phyloP scores from a whole-genome alignment of 768 basidiomycete genomes.

The Pilatotrama ljubarskyi region DNA sequence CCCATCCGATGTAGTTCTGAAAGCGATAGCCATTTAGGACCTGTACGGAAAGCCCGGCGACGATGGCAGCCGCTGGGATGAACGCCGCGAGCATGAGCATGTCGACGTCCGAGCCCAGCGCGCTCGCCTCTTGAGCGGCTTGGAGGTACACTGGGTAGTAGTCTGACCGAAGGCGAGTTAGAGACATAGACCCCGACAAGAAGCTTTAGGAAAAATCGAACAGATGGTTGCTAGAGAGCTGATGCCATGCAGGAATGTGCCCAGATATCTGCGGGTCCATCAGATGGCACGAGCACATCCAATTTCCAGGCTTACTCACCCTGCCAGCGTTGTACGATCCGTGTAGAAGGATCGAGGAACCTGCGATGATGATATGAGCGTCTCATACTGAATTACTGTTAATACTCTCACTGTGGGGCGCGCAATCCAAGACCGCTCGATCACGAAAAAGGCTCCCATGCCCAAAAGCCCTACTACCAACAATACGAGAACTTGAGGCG shows the following conservation, averaged over 20 bases:
- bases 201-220: neutral
- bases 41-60: constrained; percentile 35
- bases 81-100: constrained; percentile 35
- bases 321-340: constrained; percentile 1
- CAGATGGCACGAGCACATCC: neutral
- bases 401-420: neutral
- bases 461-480: constrained; percentile 36
- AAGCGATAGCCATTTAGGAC: constrained; percentile 36
- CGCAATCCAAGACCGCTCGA: constrained; percentile 24
- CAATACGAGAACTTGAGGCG: constrained; percentile 34
- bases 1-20: constrained; percentile 39
- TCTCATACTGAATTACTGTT: no score
- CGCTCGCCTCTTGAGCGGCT: constrained; percentile 38
- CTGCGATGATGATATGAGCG: no score
- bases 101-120: constrained; percentile 39
- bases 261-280: constrained; percentile 30
- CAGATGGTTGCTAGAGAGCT: constrained; percentile 27
- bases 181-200: neutral
- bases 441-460: constrained; percentile 33
- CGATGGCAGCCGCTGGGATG: constrained; percentile 39
- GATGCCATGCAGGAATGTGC: constrained; percentile 34
- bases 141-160: constrained; percentile 50
- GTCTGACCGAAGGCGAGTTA: constrained; percentile 13
- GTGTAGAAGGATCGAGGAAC: neutral
- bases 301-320: neutral